Evolutionary conservation across 2,329 filamentous ascomycete genomes (phyloP), one percentile per base, ranked within the genome.

Genomic region (Helicocarpus griseus): DNA sequence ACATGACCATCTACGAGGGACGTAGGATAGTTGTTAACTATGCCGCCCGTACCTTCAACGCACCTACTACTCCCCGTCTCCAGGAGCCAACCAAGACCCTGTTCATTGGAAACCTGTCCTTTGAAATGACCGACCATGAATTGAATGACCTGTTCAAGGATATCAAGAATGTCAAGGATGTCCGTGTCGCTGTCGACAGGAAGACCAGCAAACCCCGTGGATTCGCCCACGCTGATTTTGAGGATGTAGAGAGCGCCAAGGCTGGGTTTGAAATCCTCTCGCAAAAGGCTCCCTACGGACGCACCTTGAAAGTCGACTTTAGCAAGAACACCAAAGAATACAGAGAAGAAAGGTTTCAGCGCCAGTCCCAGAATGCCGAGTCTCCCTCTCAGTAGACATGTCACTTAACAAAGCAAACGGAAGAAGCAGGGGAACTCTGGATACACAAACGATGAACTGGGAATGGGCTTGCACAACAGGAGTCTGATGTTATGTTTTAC

Each of bases 41-140:
- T 63, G 77, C 82, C 56, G 63, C 61, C 46, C 63, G 56, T 48
- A 56, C 55, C 49, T 49, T 56, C 43, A 56, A 54, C 28, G 43
- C 33, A 44, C 36, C 44, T 17, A 45, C 44, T 49, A 9, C 4
- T 41, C 24, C n/a, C 29, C 4, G 22, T n/a, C 17, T 22, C 44
- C 13, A 73, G 73, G 59, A 70, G 38, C 82, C 83, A 2, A 78
- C 78, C 48, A 80, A 77, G 63, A 87, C 83, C 1, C 72, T 95
- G 31, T 95, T 86, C 73, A 80, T 95, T 59, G 88, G 89, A 58
- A 93, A 93, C 73, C 81, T 95, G 69, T 83, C 87, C 9, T 93
- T 86, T 64, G 86, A 94, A 70, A 85, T 90, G 73, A 86, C 85
- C 7, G 89, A 95, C 63, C 79, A 80, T 50, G 89, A 95, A 62